Base-by-base conservation (phyloP, 129 eudicot species). In the Smallanthus sonchifolius region DNA sequence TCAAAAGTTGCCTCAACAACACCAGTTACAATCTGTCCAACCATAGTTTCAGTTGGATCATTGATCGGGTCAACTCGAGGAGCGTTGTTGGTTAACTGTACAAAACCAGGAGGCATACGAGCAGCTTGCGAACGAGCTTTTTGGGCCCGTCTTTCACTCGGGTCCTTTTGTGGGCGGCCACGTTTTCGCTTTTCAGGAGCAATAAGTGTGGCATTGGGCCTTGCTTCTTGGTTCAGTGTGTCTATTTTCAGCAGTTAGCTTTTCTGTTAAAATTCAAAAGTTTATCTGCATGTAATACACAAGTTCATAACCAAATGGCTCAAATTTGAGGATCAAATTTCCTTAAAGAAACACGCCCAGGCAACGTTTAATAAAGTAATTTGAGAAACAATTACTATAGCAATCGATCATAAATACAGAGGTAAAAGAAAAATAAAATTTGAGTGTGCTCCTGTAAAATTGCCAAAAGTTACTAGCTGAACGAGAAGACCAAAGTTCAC, bases 81-180 rank as follows among this genome's bases (percentile, higher is more conserved):
- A 16, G 88, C 64, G 65, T 60, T 73, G 62, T 67, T 86, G 73
- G 82, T n/a, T 15, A 24, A 13, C 17, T 42, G 73, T 64, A 60
- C 62, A 83, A 68, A 76, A 52, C 86, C 96, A 16, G 91, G 87
- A 6, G 93, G 89, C 60, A 35, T 48, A 7, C 63, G 74, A n/a
- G 87, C 84, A 30, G 88, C 55, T 62, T 48, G 82, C 34, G 78
- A 51, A 51, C 66, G 83, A 2, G 73, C 78, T 32, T 48, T 79
- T 39, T 68, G 62, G n/a, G 72, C 76, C 16, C 75, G 87, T 44
- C 75, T 82, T 49, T 75, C 82, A 67, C 83, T 86, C n/a, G 77
- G 87, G 74, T 85, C 91, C 77, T 87, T 94, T 20, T 91, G 92
- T 15, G 97, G 98, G 56, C 97, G 97, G 11, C 98, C 97, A 24